Evolutionary conservation across 2,329 filamentous ascomycete species (phyloP), one percentile per base, ranked within the genome.

Genomic region (Metarhizium humberi): DNA sequence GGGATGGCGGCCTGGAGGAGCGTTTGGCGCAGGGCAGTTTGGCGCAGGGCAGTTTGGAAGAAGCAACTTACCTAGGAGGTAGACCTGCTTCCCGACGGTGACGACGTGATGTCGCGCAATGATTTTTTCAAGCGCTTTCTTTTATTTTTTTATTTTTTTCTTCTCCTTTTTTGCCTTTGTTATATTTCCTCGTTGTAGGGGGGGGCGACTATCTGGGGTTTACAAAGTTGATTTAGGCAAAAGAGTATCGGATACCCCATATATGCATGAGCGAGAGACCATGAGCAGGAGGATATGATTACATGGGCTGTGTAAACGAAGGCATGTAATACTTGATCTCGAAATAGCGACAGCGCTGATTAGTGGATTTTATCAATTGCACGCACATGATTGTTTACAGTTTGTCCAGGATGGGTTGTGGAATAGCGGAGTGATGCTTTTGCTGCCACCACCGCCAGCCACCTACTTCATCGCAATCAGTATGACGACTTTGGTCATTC

Each of bases 61-160:
- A 53, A 77, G 73, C 57, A 74, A 69, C 52, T 59, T 78, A 56
- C 78, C 79, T 11, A 69, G 74, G 62, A 71, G 79, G 64, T 81
- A 66, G 45, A 16, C 6, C 45, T 14, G 13, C 13, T 48, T 30
- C 6, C 8, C 25, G 20, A 48, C 18, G 25, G 45, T 14, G 25
- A 11, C 30, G 18, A 45, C n/a, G 6, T 45, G 42, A 45, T 20
- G 18, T 18, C 18, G 42, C 11, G 11, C 6, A 11, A 2, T 13
- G 8, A 14, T 16, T 40, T 20, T 10, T 20, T 42, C 42, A 3
- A 20, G 42, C 42, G 6, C n/a, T 20, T 20, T 20, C 11, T 16
- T 20, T 45, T 6, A 11, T 8, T 20, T 11, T 25, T 25, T 45
- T n/a, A 3, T 29, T 13, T 4, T n/a, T 29, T 32, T 13, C 3